phyloP scores from a whole-genome alignment of 495 filamentous ascomycete species.

The Bathelium albidoporum region DNA sequence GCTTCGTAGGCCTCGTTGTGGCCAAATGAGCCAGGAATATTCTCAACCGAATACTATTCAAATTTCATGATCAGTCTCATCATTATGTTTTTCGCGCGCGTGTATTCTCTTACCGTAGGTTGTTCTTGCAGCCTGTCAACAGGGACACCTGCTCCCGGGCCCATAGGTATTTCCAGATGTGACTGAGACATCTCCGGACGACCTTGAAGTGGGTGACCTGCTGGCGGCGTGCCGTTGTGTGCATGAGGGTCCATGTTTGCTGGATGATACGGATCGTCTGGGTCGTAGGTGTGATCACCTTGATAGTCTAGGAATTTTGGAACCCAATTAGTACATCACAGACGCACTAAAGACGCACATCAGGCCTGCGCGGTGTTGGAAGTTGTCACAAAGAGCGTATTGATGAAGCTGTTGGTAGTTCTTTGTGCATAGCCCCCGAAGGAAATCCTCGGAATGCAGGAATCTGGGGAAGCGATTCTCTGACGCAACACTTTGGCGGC shows the following conservation, averaged over 20 bases:
- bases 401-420: not conserved
- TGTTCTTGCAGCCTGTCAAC: constrained; percentile 60
- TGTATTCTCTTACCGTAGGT: constrained; percentile 51
- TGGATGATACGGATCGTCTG: constrained; percentile 52
- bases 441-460: constrained; percentile 3
- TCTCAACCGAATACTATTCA: constrained; percentile 65
- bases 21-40: constrained; percentile 58
- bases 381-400: not conserved
- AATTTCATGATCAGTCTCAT: constrained; percentile 3
- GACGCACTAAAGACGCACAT: not conserved
- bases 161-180: constrained; percentile 56
- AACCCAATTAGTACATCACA: not conserved
- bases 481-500: not conserved
- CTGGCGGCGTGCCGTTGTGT: constrained; percentile 48
- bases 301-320: not conserved
- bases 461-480: constrained; percentile 11
- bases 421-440: not conserved
- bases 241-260: constrained; percentile 39
- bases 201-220: constrained; percentile 43
- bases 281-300: constrained; percentile 8
- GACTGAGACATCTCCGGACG: constrained; percentile 43
- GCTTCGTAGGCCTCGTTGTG: constrained; percentile 56
- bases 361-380: not conserved
- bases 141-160: constrained; percentile 37
- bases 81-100: not conserved